A percentile compares a stretch with the other conserved stretches of the same genome.
Conservation (phyloP, 495 filamentous ascomycete species). For the Aspergillus avenaceus region DNA sequence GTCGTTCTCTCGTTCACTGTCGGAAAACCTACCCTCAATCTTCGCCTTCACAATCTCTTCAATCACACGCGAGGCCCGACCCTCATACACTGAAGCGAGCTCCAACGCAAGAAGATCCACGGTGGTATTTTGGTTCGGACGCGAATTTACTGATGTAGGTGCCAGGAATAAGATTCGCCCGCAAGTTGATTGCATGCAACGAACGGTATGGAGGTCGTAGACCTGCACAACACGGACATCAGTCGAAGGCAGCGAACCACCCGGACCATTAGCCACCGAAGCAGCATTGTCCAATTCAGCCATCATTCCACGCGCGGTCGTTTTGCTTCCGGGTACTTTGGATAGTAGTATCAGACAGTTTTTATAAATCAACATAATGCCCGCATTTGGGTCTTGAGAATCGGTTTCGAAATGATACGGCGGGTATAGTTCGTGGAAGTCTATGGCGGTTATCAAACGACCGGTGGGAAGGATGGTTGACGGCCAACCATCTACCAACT, state of each 20-base stretch:
- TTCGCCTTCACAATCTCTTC: conserved; percentile 86
- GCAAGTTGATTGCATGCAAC: conserved; percentile 72
- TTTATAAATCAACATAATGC: conserved; percentile 79
- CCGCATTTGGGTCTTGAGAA: conserved; percentile 42
- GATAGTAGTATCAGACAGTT: conserved; percentile 74
- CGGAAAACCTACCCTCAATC: conserved; percentile 78
- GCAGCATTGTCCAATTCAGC: conserved; percentile 67
- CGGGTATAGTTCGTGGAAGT: conserved; percentile 71
- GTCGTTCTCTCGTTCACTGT: conserved; percentile 70
- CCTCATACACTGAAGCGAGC: conserved; percentile 67
- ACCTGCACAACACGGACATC: conserved; percentile 74
- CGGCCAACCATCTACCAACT: conserved; percentile 80
- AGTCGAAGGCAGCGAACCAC: conserved; percentile 25
- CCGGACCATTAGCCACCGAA: conserved; percentile 43
- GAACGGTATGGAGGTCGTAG: conserved; percentile 63
- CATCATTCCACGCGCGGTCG: conserved; percentile 72
- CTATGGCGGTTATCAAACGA: conserved; percentile 78
- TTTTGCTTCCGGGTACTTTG: conserved; percentile 54
- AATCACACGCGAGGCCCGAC: conserved; percentile 66
- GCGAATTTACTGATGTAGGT: conserved; percentile 53
- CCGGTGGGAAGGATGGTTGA: conserved; percentile 64
- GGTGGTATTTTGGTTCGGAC: conserved; percentile 40
- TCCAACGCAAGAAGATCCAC: conserved; percentile 57
- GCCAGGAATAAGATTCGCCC: conserved; percentile 71
- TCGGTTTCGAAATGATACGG: conserved; percentile 57